phyloP scores from a whole-genome alignment of 1,284 basidiomycete species.

The Abortiporus biennis region DNA sequence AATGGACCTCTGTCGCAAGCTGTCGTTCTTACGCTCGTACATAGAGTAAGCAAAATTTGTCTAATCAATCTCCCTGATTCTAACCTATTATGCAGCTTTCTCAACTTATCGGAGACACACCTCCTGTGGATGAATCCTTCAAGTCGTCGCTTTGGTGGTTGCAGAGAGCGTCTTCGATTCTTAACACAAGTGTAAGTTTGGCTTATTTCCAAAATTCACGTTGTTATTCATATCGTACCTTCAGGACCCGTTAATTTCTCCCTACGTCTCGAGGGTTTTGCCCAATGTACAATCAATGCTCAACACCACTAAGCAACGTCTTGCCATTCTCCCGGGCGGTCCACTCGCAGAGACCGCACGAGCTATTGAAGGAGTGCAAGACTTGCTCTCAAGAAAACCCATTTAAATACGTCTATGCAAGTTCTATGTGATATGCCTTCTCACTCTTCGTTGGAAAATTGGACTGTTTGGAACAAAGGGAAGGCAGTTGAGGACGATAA shows the following conservation, averaged over 20 bases:
- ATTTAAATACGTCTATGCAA: no score
- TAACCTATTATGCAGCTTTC: slow-evolving; percentile 44
- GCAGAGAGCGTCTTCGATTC: slow-evolving; percentile 59
- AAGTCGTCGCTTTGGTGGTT: slow-evolving; percentile 80
- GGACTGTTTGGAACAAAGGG: no score
- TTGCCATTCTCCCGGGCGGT: slow-evolving; percentile 68
- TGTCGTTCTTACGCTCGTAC: slow-evolving; percentile 73
- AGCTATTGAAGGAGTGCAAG: slow-evolving; percentile 67
- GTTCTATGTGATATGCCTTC: background rate
- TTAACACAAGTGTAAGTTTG: slow-evolving; percentile 61
- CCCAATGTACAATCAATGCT: slow-evolving; percentile 71
- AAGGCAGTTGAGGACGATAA: no score
- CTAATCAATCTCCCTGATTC: slow-evolving; percentile 6
- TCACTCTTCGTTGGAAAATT: background rate
- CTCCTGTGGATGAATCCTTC: slow-evolving; percentile 72
- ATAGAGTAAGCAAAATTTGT: slow-evolving; percentile 52
- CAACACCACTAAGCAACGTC: slow-evolving; percentile 70
- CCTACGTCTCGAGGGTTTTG: slow-evolving; percentile 73
- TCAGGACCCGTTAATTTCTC: slow-evolving; percentile 74
- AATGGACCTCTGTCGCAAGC: slow-evolving; percentile 69
- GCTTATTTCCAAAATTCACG: slow-evolving; percentile 1
- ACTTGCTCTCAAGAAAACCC: slow-evolving; percentile 61
- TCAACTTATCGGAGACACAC: slow-evolving; percentile 62
- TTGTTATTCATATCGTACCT: slow-evolving; percentile 9
- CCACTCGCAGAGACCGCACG: slow-evolving; percentile 61